phyloP scores from a whole-genome alignment of 352 stramenopile genomes.

The Globisporangium paroecandrum region DNA sequence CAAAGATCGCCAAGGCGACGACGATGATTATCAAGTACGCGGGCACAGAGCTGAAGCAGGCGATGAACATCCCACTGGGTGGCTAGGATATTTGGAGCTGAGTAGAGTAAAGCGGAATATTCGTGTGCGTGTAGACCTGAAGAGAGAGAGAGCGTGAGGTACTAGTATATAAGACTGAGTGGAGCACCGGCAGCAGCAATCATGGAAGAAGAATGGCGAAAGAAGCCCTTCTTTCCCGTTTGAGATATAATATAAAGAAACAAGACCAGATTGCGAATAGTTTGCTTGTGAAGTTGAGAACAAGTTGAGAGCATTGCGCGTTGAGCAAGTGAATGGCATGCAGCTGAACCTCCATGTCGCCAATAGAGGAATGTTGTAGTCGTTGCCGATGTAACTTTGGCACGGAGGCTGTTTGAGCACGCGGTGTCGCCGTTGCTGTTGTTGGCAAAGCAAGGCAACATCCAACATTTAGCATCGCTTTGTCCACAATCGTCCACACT shows the following conservation, averaged over 20 bases:
- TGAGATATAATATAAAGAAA: not conserved
- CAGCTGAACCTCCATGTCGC: too few relatives aligned
- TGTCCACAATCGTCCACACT: too few relatives aligned
- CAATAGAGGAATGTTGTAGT: too few relatives aligned
- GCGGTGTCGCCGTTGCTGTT: too few relatives aligned
- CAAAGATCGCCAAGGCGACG: slow-evolving; percentile 45
- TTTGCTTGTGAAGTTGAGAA: too few relatives aligned
- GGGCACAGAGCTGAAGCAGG: slow-evolving; percentile 35
- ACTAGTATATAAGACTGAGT: not conserved
- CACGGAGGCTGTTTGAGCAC: too few relatives aligned
- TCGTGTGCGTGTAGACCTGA: not conserved
- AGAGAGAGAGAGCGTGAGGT: not conserved
- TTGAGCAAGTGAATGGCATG: too few relatives aligned
- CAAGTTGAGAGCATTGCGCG: too few relatives aligned
- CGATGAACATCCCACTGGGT: slow-evolving; percentile 34
- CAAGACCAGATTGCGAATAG: too few relatives aligned
- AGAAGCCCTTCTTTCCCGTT: not conserved
- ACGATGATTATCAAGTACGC: slow-evolving; percentile 55
- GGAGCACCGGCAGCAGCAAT: not conserved
- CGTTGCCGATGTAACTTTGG: too few relatives aligned
- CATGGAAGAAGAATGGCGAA: not conserved
- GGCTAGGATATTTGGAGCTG: slow-evolving; percentile 14
- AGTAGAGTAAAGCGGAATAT: not conserved
- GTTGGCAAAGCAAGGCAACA: too few relatives aligned
- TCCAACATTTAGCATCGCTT: too few relatives aligned